These are phyloP conservation scores for Spraguea lophii DNA, from an alignment of 371 early-diverging fungal species.

Conservation along the genomic window DNA sequence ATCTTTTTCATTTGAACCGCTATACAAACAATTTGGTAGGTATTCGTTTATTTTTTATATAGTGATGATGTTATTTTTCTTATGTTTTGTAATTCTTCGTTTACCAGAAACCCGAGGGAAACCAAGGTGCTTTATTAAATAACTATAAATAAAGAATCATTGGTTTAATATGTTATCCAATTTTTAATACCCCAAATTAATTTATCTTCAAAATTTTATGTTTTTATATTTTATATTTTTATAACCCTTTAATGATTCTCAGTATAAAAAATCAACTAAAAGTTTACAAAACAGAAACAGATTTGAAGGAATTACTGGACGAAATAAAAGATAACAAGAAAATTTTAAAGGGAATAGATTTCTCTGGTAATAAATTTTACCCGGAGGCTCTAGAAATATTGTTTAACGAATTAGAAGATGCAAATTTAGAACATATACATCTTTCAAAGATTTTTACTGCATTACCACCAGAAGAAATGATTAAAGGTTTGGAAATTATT, in stretches of 20 bases:
- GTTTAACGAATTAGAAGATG: slow-evolving; percentile 11
- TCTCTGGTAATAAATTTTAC: slow-evolving; percentile 36
- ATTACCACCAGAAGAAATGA: slow-evolving; percentile 34
- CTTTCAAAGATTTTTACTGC: slow-evolving; percentile 34
- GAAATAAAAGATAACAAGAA: slow-evolving; percentile 9
- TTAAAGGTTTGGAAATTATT: slow-evolving; percentile 21
- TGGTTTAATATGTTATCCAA: too few relatives aligned
- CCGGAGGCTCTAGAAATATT: slow-evolving; percentile 34
- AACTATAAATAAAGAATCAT: too few relatives aligned
- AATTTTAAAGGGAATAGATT: slow-evolving; percentile 29
- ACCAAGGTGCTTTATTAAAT: too few relatives aligned
- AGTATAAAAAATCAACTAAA: neutral
- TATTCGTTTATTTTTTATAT: too few relatives aligned
- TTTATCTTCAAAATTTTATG: too few relatives aligned
- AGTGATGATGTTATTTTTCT: too few relatives aligned
- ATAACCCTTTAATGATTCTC: neutral
- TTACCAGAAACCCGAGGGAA: too few relatives aligned
- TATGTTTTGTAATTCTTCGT: too few relatives aligned
- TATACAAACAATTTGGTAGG: too few relatives aligned
- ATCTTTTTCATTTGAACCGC: too few relatives aligned
- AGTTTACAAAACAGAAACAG: slow-evolving; percentile 7
- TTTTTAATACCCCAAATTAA: too few relatives aligned
- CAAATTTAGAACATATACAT: slow-evolving; percentile 22
- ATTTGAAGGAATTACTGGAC: slow-evolving; percentile 17
- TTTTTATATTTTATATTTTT: too few relatives aligned